Evolutionary conservation across 495 filamentous ascomycete species (phyloP), one percentile per base, ranked within the genome.

Genomic region (Xanthoparmelia taractica): DNA sequence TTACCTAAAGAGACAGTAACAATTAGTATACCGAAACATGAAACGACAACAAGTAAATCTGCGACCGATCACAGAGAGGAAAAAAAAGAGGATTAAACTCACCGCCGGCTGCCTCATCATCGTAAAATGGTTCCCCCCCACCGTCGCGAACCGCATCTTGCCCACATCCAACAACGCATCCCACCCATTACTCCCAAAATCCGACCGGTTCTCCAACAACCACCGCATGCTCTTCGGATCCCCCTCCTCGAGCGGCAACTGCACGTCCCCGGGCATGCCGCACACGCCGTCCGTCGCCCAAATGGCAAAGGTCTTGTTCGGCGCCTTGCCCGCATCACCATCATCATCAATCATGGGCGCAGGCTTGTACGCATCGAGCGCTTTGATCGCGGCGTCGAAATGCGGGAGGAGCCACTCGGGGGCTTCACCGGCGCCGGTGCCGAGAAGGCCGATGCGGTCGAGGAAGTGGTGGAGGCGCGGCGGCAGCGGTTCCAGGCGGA

Each of bases 331-430:
- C 5, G 54, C 54, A 17, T 43, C 40, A 13, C 2, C 18, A 8
- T 29, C 29, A 36, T 57, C 31, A 31, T 25, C 25, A 8, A 2
- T n/a, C n/a, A 57, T 20, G 1, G 36, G 8, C 11, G 1, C 12
- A 37, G 80, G 78, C 63, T 59, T 36, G 34, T 36, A 36, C 34
- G 4, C 34, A 10, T 36, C 34, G 5, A 36, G 34, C 34, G 34
- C 10, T 10, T 4, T 36, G 5, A 36, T 5, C 5, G 10, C 4
- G 34, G 34, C 34, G 34, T 36, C 10, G 34, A 36, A 36, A 36
- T 36, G 34, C 34, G 34, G 34, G 5, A 4, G 34, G 5, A 36
- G 34, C 34, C 34, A 36, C 10, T 10, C 34, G 5, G 34, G 34
- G 5, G 34, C 34, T 10, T 4, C 34, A 4, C 10, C 10, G 34